These are phyloP conservation scores for Malassezia pachydermatis DNA, from an alignment of 1,284 basidiomycete species.

Conservation along the genomic window DNA sequence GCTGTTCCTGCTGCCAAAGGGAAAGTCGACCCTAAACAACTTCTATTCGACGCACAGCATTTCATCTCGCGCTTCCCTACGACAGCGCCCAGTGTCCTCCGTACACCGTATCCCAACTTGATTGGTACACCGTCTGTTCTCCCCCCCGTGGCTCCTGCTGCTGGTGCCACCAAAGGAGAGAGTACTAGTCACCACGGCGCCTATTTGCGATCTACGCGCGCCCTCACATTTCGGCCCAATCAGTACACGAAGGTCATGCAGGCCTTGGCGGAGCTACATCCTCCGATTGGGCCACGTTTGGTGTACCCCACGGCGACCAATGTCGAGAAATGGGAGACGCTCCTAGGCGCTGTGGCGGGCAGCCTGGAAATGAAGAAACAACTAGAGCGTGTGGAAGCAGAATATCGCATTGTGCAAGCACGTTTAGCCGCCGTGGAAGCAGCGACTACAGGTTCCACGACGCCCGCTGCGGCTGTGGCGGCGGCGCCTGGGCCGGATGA, in stretches of 20 bases:
- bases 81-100: slow-evolving; percentile 6
- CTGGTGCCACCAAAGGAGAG: slow-evolving; percentile 14
- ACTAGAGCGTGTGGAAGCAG: slow-evolving; percentile 36
- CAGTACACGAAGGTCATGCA: slow-evolving; percentile 30
- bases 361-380: slow-evolving; percentile 44
- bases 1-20: slow-evolving; percentile 20
- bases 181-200: slow-evolving; percentile 32
- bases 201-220: slow-evolving; percentile 42
- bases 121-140: slow-evolving; percentile 39
- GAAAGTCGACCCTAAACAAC: slow-evolving; percentile 33
- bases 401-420: slow-evolving; percentile 19
- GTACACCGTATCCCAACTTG: slow-evolving; percentile 39
- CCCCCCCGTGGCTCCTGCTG: slow-evolving; percentile 32
- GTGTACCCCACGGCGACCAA: slow-evolving; percentile 44
- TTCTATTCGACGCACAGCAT: slow-evolving; percentile 39
- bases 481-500: neutral
- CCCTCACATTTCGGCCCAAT: slow-evolving; percentile 39
- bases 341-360: slow-evolving; percentile 43
- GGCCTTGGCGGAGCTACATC: slow-evolving; percentile 32
- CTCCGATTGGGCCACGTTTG: slow-evolving; percentile 32
- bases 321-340: slow-evolving; percentile 46
- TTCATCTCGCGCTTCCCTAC: slow-evolving; percentile 39
- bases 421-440: slow-evolving; percentile 6
- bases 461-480: neutral
- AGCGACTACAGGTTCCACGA: too few species aligned